Base-by-base conservation (phyloP, 139 green algal species). In the Ettlia oleoabundans region DNA sequence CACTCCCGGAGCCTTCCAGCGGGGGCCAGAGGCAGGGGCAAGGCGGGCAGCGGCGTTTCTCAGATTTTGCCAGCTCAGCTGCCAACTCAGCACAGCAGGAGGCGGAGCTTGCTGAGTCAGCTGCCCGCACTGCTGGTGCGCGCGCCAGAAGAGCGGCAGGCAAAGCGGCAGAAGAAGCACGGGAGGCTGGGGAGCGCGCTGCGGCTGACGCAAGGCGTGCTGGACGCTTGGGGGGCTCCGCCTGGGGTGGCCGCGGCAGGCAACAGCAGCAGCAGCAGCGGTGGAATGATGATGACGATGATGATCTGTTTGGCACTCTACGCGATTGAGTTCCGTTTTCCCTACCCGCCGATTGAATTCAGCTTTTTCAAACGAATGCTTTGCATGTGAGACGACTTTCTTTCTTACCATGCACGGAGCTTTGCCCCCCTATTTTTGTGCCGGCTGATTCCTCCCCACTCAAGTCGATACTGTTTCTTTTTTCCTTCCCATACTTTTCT, bases 161-260 rank as follows among this genome's bases (percentile, higher is more conserved):
- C 47, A 58, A 24, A 15, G 55, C 30, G n/a, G 73, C 52, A 55
- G 73, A 80, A 15, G n/a, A n/a, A n/a, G n/a, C n/a, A n/a, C n/a
- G n/a, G n/a, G n/a, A n/a, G n/a, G n/a, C n/a, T n/a, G n/a, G n/a
- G n/a, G n/a, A n/a, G n/a, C n/a, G n/a, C n/a, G n/a, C n/a, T n/a
- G n/a, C n/a, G n/a, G n/a, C n/a, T n/a, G n/a, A n/a, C n/a, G n/a
- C n/a, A n/a, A n/a, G n/a, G n/a, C n/a, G n/a, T n/a, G n/a, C n/a
- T n/a, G n/a, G n/a, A n/a, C n/a, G n/a, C n/a, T n/a, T n/a, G n/a
- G n/a, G n/a, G n/a, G n/a, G n/a, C n/a, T n/a, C n/a, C n/a, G n/a
- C n/a, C n/a, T n/a, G n/a, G n/a, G n/a, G n/a, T n/a, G n/a, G 32
- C 26, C 24, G 47, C 68, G 32, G 33, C 28, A 76, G 43, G 51